Conservation (phyloP, 805 yeast genomes). For the Saccharomycopsis sp. region DNA sequence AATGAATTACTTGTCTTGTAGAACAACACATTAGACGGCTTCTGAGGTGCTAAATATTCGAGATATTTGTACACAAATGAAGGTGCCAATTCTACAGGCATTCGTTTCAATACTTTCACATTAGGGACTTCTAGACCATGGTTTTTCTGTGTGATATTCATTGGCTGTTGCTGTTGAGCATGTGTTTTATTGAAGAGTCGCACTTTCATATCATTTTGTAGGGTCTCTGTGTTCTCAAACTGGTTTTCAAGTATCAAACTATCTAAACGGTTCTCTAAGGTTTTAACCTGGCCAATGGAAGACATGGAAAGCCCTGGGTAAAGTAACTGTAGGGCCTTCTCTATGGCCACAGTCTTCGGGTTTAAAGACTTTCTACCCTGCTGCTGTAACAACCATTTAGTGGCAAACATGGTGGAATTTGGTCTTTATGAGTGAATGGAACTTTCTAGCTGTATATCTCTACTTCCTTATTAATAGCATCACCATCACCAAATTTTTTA, state of each 20-base stretch:
- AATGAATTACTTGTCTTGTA: constrained; percentile 11
- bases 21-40: constrained; percentile 10
- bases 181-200: background rate
- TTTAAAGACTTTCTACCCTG: background rate
- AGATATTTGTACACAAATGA: constrained; percentile 3
- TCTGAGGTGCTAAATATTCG: background rate
- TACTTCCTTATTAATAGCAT: too few relatives aligned
- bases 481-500: background rate
- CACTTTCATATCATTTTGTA: background rate
- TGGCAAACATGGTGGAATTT: background rate
- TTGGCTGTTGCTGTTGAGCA: background rate
- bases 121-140: background rate
- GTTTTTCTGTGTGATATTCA: background rate
- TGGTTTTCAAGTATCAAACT: background rate
- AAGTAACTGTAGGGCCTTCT: background rate
- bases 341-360: background rate
- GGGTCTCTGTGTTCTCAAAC: background rate
- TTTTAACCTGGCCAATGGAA: background rate
- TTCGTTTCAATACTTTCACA: background rate
- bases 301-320: background rate
- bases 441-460: too few relatives aligned
- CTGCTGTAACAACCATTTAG: background rate
- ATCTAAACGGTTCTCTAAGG: background rate
- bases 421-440: background rate
- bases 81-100: constrained; percentile 2